These are phyloP conservation scores for Pseudocercospora musae DNA, from an alignment of 2,329 filamentous ascomycete species.

Conservation along the genomic window DNA sequence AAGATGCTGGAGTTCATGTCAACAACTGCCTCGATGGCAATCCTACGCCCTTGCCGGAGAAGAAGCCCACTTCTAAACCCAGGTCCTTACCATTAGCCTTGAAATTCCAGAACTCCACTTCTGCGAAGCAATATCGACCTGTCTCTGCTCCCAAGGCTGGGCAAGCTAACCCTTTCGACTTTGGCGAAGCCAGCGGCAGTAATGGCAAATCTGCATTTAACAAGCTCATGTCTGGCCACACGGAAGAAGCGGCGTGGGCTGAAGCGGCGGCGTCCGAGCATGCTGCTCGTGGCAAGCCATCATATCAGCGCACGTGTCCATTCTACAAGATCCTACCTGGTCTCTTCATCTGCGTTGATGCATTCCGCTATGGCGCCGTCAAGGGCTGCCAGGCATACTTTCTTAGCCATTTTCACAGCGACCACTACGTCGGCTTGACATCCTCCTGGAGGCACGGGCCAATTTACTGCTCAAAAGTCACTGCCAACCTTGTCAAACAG, in stretches of 20 bases:
- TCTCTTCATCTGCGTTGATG: constrained; percentile 89
- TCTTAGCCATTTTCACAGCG: constrained; percentile 94
- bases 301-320: constrained; percentile 86
- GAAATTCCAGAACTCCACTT: constrained; percentile 20
- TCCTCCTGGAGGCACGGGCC: constrained; percentile 87
- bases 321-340: constrained; percentile 98
- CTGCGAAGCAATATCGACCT: constrained; percentile 60
- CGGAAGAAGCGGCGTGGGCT: constrained; percentile 87
- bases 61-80: constrained; percentile 16
- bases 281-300: constrained; percentile 75
- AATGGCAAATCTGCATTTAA: constrained; percentile 71
- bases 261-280: constrained; percentile 76
- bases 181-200: constrained; percentile 42
- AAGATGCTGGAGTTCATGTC: constrained; percentile 78
- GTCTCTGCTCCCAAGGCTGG: constrained; percentile 68
- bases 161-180: constrained; percentile 72
- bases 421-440: constrained; percentile 91
- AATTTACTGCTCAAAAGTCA: constrained; percentile 94
- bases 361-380: constrained; percentile 91
- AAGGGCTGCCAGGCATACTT: constrained; percentile 93
- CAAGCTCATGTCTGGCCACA: constrained; percentile 87
- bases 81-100: constrained; percentile 11
- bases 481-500: constrained; percentile 80
- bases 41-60: constrained; percentile 55
- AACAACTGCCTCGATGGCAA: constrained; percentile 90